phyloP scores from a whole-genome alignment of 495 filamentous ascomycete species.

The Amorphotheca resinae region DNA sequence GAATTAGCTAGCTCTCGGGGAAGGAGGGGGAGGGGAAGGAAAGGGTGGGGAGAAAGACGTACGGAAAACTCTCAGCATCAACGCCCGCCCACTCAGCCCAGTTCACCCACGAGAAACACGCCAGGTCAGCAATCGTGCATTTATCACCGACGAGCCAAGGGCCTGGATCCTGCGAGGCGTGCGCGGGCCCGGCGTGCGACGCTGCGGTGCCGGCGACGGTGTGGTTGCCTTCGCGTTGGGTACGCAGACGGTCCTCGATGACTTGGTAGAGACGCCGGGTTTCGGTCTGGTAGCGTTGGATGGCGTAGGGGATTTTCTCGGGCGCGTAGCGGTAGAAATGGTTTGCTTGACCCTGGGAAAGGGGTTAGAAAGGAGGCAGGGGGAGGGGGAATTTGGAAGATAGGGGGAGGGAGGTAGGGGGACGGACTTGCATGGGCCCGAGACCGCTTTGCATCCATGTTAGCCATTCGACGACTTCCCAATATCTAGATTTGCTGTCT shows the following conservation, averaged over 20 bases:
- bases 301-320: constrained; percentile 73
- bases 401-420: too few relatives aligned
- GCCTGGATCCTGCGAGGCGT: neutral
- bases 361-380: neutral
- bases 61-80: constrained; percentile 60
- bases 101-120: constrained; percentile 63
- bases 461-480: constrained; percentile 68
- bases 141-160: constrained; percentile 64
- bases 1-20: too few relatives aligned
- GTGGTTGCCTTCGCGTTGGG: constrained; percentile 33
- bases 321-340: constrained; percentile 83
- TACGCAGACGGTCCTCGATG: constrained; percentile 52
- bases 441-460: constrained; percentile 62
- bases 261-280: constrained; percentile 68
- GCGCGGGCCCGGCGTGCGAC: constrained; percentile 3
- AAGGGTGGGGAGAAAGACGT: constrained; percentile 6
- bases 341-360: constrained; percentile 55
- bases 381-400: too few relatives aligned
- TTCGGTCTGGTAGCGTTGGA: constrained; percentile 73
- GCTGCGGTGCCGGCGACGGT: constrained; percentile 8
- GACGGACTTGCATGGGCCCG: constrained; percentile 67
- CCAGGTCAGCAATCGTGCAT: constrained; percentile 71
- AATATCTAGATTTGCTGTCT: constrained; percentile 30
- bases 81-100: constrained; percentile 54
- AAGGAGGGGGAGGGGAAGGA: too few relatives aligned